Evolutionary conservation across 2,329 filamentous ascomycete genomes (phyloP).

Genomic region (Beauveria caledonica): DNA sequence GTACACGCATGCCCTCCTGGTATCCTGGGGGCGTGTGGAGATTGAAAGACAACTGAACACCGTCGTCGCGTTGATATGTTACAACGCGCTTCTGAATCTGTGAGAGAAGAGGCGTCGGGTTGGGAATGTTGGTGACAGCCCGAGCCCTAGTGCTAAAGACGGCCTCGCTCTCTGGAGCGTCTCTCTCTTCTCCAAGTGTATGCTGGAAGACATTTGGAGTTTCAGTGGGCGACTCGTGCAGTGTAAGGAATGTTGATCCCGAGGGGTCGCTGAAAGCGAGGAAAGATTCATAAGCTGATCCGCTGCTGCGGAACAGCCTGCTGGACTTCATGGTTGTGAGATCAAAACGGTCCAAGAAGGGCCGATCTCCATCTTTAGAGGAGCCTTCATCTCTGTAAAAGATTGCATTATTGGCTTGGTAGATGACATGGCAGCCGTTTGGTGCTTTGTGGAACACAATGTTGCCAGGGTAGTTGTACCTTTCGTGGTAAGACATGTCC

Average conservation of each 20-base stretch:
- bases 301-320: slow-evolving; percentile 6
- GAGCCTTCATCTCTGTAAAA: background rate
- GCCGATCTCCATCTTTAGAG: slow-evolving; percentile 2
- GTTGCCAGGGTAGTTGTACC: slow-evolving; percentile 4
- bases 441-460: background rate
- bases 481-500: slow-evolving; percentile 2
- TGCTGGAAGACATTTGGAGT: slow-evolving; percentile 2
- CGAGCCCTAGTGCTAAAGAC: background rate
- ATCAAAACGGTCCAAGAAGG: slow-evolving; percentile 3
- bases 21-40: slow-evolving; percentile 7
- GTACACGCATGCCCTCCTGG: slow-evolving; percentile 1
- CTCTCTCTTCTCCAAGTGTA: background rate
- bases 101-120: slow-evolving; percentile 41
- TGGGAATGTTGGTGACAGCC: background rate
- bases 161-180: slow-evolving; percentile 1
- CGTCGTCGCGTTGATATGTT: slow-evolving; percentile 5
- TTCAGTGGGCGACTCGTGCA: slow-evolving; percentile 1
- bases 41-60: slow-evolving; percentile 1
- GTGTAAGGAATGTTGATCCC: background rate
- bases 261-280: background rate
- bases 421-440: background rate
- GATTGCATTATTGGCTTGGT: background rate
- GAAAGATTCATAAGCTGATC: slow-evolving; percentile 1
- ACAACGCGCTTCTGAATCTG: slow-evolving; percentile 35
- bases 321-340: background rate